phyloP scores from a whole-genome alignment of 352 stramenopile species.

The Salisapilia sapeloensis region DNA sequence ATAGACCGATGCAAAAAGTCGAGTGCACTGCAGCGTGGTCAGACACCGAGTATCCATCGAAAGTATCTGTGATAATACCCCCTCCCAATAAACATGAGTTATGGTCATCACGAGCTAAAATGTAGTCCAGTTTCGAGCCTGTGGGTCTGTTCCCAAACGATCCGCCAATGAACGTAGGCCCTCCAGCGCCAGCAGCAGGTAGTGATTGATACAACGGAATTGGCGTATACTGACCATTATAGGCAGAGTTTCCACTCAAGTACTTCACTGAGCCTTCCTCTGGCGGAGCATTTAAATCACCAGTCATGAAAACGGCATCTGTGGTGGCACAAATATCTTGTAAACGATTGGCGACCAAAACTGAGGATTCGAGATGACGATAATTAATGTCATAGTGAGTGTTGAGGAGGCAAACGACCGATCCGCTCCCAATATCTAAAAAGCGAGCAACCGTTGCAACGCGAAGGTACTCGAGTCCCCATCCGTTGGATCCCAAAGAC shows the following conservation, averaged over 20 bases:
- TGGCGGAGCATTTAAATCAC: conserved; percentile 39
- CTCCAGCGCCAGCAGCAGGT: conserved; percentile 13
- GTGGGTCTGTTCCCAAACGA: conserved; percentile 17
- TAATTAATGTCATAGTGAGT: conserved; percentile 51
- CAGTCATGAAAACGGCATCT: conserved; percentile 46
- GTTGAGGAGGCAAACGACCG: conserved; percentile 51
- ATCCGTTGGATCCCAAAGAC: conserved; percentile 32
- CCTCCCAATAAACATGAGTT: conserved; percentile 21
- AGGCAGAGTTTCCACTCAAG: conserved; percentile 7
- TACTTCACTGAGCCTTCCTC: conserved; percentile 19
- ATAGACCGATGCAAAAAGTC: conserved; percentile 46
- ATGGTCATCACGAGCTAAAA: conserved; percentile 27
- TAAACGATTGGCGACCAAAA: conserved; percentile 27
- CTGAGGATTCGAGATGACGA: conserved; percentile 31
- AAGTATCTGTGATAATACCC: conserved; percentile 24
- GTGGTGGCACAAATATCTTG: conserved; percentile 13
- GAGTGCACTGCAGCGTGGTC: conserved; percentile 46
- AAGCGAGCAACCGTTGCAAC: conserved; percentile 38
- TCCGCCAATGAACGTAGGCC: conserved; percentile 39
- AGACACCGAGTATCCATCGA: conserved; percentile 29
- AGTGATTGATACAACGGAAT: conserved; percentile 51
- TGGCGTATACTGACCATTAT: conserved; percentile 13
- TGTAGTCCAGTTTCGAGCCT: conserved; percentile 46
- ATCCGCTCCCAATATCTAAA: conserved; percentile 7
- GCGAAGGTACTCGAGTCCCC: conserved; percentile 42